These are phyloP conservation scores for Phytophthora melonis DNA, from an alignment of 352 stramenopile species.

Conservation along the genomic window DNA sequence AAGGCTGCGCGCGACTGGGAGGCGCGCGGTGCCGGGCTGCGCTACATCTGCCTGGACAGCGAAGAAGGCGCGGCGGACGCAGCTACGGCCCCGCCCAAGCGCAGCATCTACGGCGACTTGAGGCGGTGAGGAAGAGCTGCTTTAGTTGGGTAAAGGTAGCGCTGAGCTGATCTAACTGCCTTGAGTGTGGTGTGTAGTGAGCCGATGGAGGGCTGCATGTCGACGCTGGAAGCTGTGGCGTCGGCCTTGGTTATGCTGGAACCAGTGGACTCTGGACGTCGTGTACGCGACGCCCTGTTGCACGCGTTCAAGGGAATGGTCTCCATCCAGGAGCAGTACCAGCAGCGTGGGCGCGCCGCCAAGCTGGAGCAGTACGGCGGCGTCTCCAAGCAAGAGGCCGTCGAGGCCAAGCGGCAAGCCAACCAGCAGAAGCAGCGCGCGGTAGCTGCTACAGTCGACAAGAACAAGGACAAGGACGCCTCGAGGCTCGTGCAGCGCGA, in stretches of 20 bases:
- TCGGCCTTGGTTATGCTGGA: constrained; percentile 58
- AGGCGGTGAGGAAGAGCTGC: constrained; percentile 35
- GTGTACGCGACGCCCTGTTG: constrained; percentile 44
- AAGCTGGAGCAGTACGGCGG: constrained; percentile 49
- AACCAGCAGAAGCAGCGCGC: background rate
- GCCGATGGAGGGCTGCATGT: constrained; percentile 78
- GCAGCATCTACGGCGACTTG: constrained; percentile 76
- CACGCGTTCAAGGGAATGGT: constrained; percentile 69
- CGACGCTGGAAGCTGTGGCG: constrained; percentile 77
- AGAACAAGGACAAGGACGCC: constrained; percentile 3
- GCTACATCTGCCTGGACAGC: constrained; percentile 60
- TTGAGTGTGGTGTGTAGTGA: constrained; percentile 48
- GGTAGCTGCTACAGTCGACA: background rate
- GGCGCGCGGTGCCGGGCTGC: constrained; percentile 35
- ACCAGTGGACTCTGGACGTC: constrained; percentile 17
- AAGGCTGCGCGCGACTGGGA: constrained; percentile 38
- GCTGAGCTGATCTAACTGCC: background rate
- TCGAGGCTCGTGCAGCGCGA: constrained; percentile 29
- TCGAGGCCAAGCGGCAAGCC: constrained; percentile 17
- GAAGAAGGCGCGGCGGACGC: background rate
- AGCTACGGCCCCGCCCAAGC: background rate
- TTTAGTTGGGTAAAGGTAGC: background rate
- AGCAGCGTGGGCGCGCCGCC: constrained; percentile 33
- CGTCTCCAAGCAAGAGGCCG: constrained; percentile 52
- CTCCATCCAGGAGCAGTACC: constrained; percentile 59